Evolutionary conservation across 2,329 filamentous ascomycete species (phyloP), one percentile per base, ranked within the genome.

Genomic region (Conoideocrella luteorostrata): DNA sequence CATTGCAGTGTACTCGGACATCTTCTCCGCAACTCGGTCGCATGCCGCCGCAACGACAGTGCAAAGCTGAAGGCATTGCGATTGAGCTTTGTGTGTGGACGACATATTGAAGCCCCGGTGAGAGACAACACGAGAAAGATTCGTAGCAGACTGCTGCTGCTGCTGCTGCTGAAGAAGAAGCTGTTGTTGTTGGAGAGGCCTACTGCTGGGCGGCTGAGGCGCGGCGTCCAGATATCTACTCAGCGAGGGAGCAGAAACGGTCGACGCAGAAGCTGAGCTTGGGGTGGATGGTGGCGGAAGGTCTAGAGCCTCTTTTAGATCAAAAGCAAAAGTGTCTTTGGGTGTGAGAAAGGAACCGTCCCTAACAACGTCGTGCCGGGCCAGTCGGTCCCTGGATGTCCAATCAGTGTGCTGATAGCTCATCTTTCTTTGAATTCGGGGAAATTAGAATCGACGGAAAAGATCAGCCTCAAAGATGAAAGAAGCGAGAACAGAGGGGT

Each of bases 1-100:
- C 4, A 74, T 71, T 43, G 74, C 76, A 18, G 82, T 68, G 49
- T 80, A 83, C 57, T 84, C 80, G 32, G 83, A 70, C 67, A 82
- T 77, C 50, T 74, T 77, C 37, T 83, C 75, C 0, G 81, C 77
- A 51, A 85, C 82, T 48, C 71, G 74, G 58, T 84, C 81, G 46
- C 78, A 78, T 21, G 79, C 68, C 39, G 71, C 63, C 3, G 79
- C 83, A 6, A 78, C 75, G 54, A 72, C 72, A 49, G 68, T 71
- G 60, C 79, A 82, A 34, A 80, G 65, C 34, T 64, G 58, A 7
- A 63, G 54, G 45, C 62, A 64, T 35, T 56, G 51, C 23, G 50
- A 30, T 52, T 65, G 61, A 7, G 60, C 60, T 45, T 60, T 63
- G 41, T 23, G 35, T 13, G 37, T 41, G 10, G 39, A 39, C 7